These are phyloP conservation scores for Xylaria sp. DNA, from an alignment of 2,329 filamentous ascomycete species.

Conservation along the genomic window DNA sequence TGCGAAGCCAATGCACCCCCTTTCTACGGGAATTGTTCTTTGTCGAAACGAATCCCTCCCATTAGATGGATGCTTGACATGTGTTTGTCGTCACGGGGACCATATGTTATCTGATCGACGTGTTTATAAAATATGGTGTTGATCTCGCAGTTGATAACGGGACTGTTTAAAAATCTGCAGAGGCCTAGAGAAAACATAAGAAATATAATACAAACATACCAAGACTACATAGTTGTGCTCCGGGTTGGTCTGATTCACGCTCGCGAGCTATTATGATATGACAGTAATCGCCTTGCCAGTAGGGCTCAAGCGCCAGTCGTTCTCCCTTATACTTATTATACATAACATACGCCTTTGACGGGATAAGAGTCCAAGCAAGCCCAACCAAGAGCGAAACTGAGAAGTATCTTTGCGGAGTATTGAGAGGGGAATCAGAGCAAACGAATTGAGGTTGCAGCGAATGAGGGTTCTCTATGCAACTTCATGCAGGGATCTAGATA, in stretches of 20 bases:
- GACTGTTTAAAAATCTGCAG: too few species aligned
- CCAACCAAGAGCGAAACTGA: background rate
- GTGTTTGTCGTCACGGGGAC: too few species aligned
- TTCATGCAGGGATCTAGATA: constrained; percentile 34
- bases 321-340: background rate
- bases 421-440: constrained; percentile 10
- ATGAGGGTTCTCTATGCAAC: constrained; percentile 24
- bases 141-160: too few species aligned
- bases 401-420: constrained; percentile 2
- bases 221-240: too few species aligned
- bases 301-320: background rate
- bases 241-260: background rate
- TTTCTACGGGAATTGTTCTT: too few species aligned
- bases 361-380: background rate
- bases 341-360: background rate
- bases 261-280: background rate
- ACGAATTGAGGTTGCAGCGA: constrained; percentile 20
- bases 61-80: too few species aligned
- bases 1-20: too few species aligned
- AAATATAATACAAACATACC: background rate
- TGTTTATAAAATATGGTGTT: too few species aligned
- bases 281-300: background rate
- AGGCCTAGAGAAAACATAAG: background rate
- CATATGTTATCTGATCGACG: too few species aligned
- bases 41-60: too few species aligned